phyloP scores from a whole-genome alignment of 1,284 basidiomycete species.

The Trametes versicolor region DNA sequence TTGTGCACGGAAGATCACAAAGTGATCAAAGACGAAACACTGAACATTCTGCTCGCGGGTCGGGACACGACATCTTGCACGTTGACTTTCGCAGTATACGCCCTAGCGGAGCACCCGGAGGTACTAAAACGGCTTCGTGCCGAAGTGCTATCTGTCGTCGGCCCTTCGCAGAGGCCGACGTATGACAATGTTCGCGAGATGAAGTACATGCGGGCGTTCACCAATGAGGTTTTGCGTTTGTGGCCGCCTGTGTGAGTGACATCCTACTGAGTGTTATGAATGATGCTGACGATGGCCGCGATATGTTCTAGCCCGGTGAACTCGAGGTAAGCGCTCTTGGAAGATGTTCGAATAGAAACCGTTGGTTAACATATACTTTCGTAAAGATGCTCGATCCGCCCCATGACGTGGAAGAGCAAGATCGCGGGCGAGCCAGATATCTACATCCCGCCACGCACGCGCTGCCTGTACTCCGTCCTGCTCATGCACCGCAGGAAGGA shows the following conservation, averaged over 20 bases:
- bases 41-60: slow-evolving; percentile 51
- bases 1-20: slow-evolving; percentile 34
- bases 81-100: slow-evolving; percentile 50
- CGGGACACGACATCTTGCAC: slow-evolving; percentile 51
- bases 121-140: slow-evolving; percentile 48
- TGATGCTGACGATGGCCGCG: not conserved
- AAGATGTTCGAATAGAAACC: not conserved
- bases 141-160: slow-evolving; percentile 49
- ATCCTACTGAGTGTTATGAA: not conserved
- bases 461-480: slow-evolving; percentile 60
- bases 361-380: not conserved
- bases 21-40: slow-evolving; percentile 47
- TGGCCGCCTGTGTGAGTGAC: slow-evolving; percentile 63
- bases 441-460: slow-evolving; percentile 61
- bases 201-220: slow-evolving; percentile 53
- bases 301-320: slow-evolving; percentile 18
- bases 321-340: not conserved
- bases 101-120: slow-evolving; percentile 48
- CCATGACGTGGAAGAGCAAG: slow-evolving; percentile 55
- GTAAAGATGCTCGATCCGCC: slow-evolving; percentile 47
- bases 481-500: slow-evolving; percentile 71
- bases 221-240: slow-evolving; percentile 65
- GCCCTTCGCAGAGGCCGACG: slow-evolving; percentile 43
- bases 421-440: slow-evolving; percentile 56
- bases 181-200: slow-evolving; percentile 51